Base-by-base conservation (phyloP, 2,329 filamentous ascomycete genomes). In the Neobulgaria alba region DNA sequence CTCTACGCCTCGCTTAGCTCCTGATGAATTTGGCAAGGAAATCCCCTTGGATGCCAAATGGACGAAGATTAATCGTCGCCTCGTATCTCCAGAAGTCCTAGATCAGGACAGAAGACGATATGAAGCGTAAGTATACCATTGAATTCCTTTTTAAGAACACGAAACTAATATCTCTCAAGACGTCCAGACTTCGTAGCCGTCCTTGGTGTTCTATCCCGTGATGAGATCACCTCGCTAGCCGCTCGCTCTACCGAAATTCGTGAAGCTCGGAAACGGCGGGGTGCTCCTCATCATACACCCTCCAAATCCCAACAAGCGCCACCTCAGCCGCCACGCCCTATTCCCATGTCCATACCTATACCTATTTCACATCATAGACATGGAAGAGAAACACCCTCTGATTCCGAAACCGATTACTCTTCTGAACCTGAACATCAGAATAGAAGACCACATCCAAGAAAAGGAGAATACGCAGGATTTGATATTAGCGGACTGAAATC, bases 141-240 rank as follows among this genome's bases (percentile, higher is more conserved):
- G 23, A 7, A 7, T 36, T 18, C 9, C 12, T 21, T 38, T 17
- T 7, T 16, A 12, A 30, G 23, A 16, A 14, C n/a, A n/a, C 5
- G 18, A n/a, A 12, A 45, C 33, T 40, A 18, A 40, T 15, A 33
- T 30, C 39, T 29, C 43, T 29, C 26, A 5, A 59, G 53, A 8
- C 66, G 73, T 1, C 75, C 74, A 0, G 67, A 72, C 1, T 80
- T 75, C 43, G 74, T 80, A 2, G 77, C 76, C 10, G 60, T 81
- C 3, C 65, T 81, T 0, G 77, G 77, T 3, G 63, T 69, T 10
- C 62, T 80, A 2, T 63, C 63, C 2, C 66, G 65, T 1, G 67
- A 72, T 10, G 57, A 79, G 32, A 69, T 82, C 29, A 61, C 63
- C 15, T 63, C 70, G 5, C 72, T 67, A 41, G 74, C 75, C 2